Evolutionary conservation across 768 basidiomycete species (phyloP).

Genomic region (Termitomyces sp.): DNA sequence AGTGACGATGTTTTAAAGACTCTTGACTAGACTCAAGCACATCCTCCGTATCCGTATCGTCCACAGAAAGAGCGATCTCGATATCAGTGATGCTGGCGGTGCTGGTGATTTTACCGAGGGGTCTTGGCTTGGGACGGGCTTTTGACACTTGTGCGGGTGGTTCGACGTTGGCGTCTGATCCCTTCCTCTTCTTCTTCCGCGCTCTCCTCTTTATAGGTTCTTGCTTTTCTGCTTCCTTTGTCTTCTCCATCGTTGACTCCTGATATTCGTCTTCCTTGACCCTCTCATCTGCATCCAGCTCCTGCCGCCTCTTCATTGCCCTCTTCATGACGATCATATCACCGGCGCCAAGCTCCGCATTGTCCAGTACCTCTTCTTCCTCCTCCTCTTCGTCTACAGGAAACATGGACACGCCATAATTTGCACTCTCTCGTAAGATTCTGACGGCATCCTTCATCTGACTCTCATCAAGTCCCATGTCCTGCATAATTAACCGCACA

Average conservation of each 20-base stretch:
- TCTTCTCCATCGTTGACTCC: slow-evolving; percentile 10
- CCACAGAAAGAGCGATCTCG: slow-evolving; percentile 1
- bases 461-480: slow-evolving; percentile 43
- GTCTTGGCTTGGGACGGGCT: slow-evolving; percentile 19
- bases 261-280: slow-evolving; percentile 21
- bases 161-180: slow-evolving; percentile 5
- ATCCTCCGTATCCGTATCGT: not conserved
- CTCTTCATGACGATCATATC: slow-evolving; percentile 50
- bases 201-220: not conserved
- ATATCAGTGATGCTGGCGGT: slow-evolving; percentile 10
- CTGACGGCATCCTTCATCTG: slow-evolving; percentile 39
- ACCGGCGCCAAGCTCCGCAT: slow-evolving; percentile 35
- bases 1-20: not conserved
- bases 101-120: slow-evolving; percentile 17
- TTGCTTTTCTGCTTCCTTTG: slow-evolving; percentile 9
- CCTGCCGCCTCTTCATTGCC: slow-evolving; percentile 44
- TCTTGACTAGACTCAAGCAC: not conserved
- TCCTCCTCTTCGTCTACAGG: slow-evolving; percentile 57
- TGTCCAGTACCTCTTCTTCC: slow-evolving; percentile 24
- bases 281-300: slow-evolving; percentile 39
- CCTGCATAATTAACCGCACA: slow-evolving; percentile 74
- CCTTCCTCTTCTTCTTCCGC: slow-evolving; percentile 11
- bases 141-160: slow-evolving; percentile 1
- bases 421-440: slow-evolving; percentile 68
- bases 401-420: slow-evolving; percentile 85